Evolutionary conservation across 768 basidiomycete genomes (phyloP), one percentile per base, ranked within the genome.

Genomic region (Mrakia hoshinonis): DNA sequence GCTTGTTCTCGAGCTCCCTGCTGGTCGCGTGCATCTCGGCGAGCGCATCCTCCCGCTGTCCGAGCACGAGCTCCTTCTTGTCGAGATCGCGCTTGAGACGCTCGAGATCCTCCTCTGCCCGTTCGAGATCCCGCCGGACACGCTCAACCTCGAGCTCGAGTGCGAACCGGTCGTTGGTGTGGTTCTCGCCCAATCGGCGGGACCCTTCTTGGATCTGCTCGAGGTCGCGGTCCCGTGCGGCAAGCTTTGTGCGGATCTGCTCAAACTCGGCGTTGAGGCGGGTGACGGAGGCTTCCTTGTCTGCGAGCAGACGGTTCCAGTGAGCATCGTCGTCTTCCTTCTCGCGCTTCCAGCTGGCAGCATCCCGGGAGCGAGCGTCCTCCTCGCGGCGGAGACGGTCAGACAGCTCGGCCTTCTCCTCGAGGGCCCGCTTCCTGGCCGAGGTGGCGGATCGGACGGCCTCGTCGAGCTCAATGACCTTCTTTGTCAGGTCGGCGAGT

Each of bases 91-190:
- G 83, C 68, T 88, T 82, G 4, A 87, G 85, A 43, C 89, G 85
- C 26, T 84, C 79, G 5, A 95, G 82, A 67, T 95, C 91, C 73
- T 88, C 87, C 76, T 95, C 90, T 1, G 88, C 82, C 3, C 89
- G 82, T 74, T 88, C 87, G 49, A 96, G 76, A 77, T 99, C 95
- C 36, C 93, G 84, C 78, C 88, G 88, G 62, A 93, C 81, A 2
- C 92, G 82, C 74, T 97, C 95, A 0, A 90, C 83, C 79, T 99
- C 94, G 24, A 97, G 84, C 78, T 96, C 91, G 39, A 97, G 81
- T 0, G 90, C 90, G 81, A 92, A 91, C 54, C 87, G 83, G 29
- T 92, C 89, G 3, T 87, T 88, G 0, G 89, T 88, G 76, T 89
- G 89, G 15, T 87, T 86, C 80, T 95, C 91, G 26, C 94, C 94